These are phyloP conservation scores for Rhizopogon vinicolor DNA, from an alignment of 768 basidiomycete species.

Conservation along the genomic window DNA sequence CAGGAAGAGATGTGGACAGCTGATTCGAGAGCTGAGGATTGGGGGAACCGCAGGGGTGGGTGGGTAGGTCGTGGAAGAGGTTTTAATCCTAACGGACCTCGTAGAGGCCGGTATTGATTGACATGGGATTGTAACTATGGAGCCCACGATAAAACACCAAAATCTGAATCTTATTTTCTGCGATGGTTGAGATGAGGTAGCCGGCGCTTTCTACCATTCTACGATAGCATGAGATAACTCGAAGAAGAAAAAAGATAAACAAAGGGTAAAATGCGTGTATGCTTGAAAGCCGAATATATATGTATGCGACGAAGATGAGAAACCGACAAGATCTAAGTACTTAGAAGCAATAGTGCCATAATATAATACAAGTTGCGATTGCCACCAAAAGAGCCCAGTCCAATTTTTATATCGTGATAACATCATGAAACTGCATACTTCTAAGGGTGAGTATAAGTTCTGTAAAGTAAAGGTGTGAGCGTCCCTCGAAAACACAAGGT, in stretches of 20 bases:
- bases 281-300: background rate
- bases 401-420: background rate
- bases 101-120: conserved; percentile 22
- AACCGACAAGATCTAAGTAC: too few species aligned
- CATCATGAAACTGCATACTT: background rate
- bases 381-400: background rate
- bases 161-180: too few species aligned
- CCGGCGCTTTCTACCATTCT: background rate
- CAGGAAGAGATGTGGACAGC: conserved; percentile 50
- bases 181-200: too few species aligned
- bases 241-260: background rate
- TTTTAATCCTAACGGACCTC: conserved; percentile 17
- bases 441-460: background rate
- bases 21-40: conserved; percentile 33
- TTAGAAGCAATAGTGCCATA: background rate
- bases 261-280: background rate
- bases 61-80: conserved; percentile 32
- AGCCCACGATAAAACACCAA: too few species aligned
- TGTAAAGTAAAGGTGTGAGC: background rate
- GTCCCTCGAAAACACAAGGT: background rate
- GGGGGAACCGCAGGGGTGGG: conserved; percentile 29
- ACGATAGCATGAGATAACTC: background rate
- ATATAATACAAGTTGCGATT: background rate
- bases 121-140: background rate
- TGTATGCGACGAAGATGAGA: background rate